Base-by-base conservation (phyloP, 225 moss, liverwort and hornwort genomes). In the Bryum argenteum region DNA sequence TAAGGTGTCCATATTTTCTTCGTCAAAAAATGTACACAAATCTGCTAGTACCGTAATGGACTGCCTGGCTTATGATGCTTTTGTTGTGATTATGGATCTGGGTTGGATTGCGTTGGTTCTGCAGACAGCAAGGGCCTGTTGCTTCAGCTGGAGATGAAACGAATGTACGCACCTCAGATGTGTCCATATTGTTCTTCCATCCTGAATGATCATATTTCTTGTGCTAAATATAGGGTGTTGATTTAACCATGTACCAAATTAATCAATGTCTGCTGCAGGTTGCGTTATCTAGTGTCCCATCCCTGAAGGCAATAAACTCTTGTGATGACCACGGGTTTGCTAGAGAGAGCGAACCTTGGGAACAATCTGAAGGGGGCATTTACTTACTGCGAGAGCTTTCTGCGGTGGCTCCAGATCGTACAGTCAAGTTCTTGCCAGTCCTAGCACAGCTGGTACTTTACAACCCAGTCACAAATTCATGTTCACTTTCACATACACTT, bases 351-450 rank as follows among this genome's bases (percentile, higher is more conserved):
- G 85, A 89, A 61, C 83, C 82, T 24, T 92, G 91, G 90, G 89
- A 92, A 70, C 73, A 73, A 42, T 85, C 88, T 13, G 91, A 92
- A 69, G 91, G 91, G 57, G 91, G 88, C 5, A 88, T 92, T 64
- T 92, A 88, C 71, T 72, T 92, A 61, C 79, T 92, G 41, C 88
- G 90, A 50, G 91, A 92, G 72, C 80, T 92, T 33, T 88, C 90
- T 66, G 88, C 81, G 72, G 88, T 89, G 61, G 88, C 88, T 65
- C 84, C 91, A 59, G 88, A 82, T 72, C 87, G 78, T 48, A 90
- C 90, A 51, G 70, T 78, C 71, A 80, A 82, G 69, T 92, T 89
- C 70, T 79, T 92, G 74, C 90, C 91, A 48, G 67, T 85, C 61
- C 66, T 92, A 41, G 83, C 74, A 5, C 66, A 90, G 61, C 78